Evolutionary conservation across 257 asterid genomes (phyloP).

Genomic region (Sherardia arvensis): DNA sequence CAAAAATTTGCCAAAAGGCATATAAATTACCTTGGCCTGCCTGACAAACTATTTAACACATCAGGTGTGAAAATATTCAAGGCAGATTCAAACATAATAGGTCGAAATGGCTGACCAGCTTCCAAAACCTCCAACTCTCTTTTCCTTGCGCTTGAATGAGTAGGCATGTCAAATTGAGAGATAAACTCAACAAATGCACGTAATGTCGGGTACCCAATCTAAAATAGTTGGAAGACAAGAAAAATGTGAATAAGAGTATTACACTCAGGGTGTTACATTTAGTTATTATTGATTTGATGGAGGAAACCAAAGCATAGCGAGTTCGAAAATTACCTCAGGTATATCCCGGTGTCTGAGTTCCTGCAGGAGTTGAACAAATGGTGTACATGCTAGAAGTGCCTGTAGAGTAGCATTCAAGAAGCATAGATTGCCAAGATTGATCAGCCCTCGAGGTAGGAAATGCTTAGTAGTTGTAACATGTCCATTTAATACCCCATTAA

Average conservation of each 20-base stretch:
- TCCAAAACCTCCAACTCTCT: conserved; percentile 32
- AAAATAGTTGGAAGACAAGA: conserved; percentile 24
- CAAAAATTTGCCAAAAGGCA: neutral
- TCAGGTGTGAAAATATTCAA: conserved; percentile 69
- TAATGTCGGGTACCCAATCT: conserved; percentile 68
- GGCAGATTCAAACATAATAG: conserved; percentile 66
- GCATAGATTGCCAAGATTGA: conserved; percentile 75
- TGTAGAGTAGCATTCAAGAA: conserved; percentile 75
- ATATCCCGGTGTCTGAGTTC: conserved; percentile 47
- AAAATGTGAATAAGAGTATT: conserved; percentile 5
- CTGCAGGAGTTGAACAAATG: conserved; percentile 51
- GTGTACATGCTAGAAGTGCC: conserved; percentile 70
- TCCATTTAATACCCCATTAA: conserved; percentile 29
- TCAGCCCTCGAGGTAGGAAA: conserved; percentile 70
- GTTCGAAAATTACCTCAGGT: conserved; percentile 43
- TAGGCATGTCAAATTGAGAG: conserved; percentile 46
- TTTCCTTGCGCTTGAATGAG: conserved; percentile 37
- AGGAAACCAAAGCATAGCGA: conserved; percentile 6
- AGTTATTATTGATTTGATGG: neutral
- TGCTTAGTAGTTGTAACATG: conserved; percentile 20
- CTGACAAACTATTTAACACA: conserved; percentile 51
- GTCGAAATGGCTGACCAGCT: conserved; percentile 60
- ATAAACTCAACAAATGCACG: conserved; percentile 74
- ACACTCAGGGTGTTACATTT: conserved; percentile 2
- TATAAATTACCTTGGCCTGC: conserved; percentile 40